Percentiles rank a stretch among this genome's conserved stretches.
Conservation (phyloP, 768 basidiomycete species). For the Mycena indigotica region DNA sequence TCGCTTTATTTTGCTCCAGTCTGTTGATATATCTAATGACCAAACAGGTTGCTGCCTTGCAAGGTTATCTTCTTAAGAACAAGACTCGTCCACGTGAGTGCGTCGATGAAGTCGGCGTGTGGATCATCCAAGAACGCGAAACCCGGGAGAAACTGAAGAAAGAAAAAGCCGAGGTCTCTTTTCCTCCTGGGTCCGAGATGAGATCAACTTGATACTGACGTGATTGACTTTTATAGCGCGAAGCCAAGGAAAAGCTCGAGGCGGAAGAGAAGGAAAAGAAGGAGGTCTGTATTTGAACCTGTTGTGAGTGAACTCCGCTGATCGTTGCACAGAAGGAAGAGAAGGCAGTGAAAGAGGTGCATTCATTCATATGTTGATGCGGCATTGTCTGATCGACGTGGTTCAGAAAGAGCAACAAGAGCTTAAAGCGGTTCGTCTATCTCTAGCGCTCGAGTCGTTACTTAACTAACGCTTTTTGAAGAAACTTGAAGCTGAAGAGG, state of each 20-base stretch:
- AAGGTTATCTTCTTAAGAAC: constrained; percentile 87
- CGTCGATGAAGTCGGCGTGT: constrained; percentile 76
- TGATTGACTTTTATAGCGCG: constrained; percentile 51
- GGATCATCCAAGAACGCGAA: constrained; percentile 81
- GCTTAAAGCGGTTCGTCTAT: constrained; percentile 52
- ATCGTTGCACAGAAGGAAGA: constrained; percentile 40
- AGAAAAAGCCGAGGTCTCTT: constrained; percentile 62
- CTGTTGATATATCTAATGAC: constrained; percentile 4
- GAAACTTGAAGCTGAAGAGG: constrained; percentile 60
- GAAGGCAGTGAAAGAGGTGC: constrained; percentile 50
- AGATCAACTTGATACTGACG: constrained; percentile 19
- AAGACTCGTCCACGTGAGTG: constrained; percentile 88
- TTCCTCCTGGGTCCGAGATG: constrained; percentile 6
- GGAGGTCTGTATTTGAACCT: constrained; percentile 46
- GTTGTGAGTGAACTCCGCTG: constrained; percentile 9
- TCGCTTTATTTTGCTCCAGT: constrained; percentile 16
- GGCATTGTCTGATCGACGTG: constrained; percentile 3
- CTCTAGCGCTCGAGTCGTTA: background rate
- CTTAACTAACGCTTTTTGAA: constrained; percentile 29
- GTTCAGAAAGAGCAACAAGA: constrained; percentile 54
- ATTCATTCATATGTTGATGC: constrained; percentile 5
- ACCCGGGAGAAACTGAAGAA: constrained; percentile 83
- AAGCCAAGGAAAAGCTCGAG: constrained; percentile 80
- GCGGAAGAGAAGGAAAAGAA: constrained; percentile 66
- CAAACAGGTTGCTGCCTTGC: constrained; percentile 73